Base-by-base conservation (phyloP, 768 basidiomycete species). In the Suillus plorans region DNA sequence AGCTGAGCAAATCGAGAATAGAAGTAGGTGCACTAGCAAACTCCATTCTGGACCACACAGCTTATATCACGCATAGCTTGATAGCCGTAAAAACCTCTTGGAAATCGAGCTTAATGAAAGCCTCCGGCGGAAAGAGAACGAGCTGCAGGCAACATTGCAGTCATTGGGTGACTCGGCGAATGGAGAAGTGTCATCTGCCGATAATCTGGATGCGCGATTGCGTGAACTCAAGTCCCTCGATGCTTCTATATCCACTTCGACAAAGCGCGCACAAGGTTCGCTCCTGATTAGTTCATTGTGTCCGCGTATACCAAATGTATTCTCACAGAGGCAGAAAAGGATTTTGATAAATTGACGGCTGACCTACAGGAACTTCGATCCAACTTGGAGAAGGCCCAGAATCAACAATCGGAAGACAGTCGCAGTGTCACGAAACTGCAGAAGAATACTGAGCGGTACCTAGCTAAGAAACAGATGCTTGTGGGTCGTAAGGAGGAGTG, bases 51-150 rank as follows among this genome's bases (percentile, higher is more conserved):
- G 18, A 41, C 20, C 25, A 62, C 34, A 36, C 39, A 6, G 6
- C 44, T 58, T 13, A 37, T 63, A 25, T 68, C 14, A 8, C 1
- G 18, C 52, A 56, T 55, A 75, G 73, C 76, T 94, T 67, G 88
- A 92, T 47, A 84, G 87, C 14, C 83, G 82, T 67, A 95, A 93
- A 78, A 92, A 90, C 71, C 77, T 89, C 5, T 77, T 97, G 36
- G 95, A 97, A 73, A 96, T 97, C 62, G 97, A 99, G 74, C 82
- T 99, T 56, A 94, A 91, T 67, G 97, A 99, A 75, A 89, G 89
- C 69, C 82, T 99, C 16, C 84, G 88, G 25, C 86, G 96, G 9
- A 84, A 90, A 31, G 84, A 87, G 52, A 90, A 94, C 59, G 97
- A 96, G 68, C 72, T 99, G 9, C 85, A 86, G 59, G 76, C 78